Evolutionary conservation across 306 rosid genomes (phyloP).

Genomic region (Quercus rubra): DNA sequence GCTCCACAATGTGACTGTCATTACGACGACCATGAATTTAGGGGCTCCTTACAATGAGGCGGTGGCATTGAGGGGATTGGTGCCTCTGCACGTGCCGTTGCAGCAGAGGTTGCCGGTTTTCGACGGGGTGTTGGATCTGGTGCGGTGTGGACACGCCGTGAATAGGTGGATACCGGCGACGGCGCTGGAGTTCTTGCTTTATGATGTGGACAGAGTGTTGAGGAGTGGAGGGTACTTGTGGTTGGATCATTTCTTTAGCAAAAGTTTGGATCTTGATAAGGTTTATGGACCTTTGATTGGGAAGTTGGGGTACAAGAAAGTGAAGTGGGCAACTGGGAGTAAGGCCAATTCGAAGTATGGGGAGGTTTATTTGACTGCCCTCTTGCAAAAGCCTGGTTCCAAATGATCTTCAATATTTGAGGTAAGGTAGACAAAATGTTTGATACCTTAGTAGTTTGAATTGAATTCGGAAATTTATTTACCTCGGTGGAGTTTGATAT

Average conservation of each 20-base stretch:
- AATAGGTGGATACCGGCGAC: slow-evolving; percentile 87
- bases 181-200: slow-evolving; percentile 75
- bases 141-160: slow-evolving; percentile 92
- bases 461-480: neutral
- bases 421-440: slow-evolving; percentile 21
- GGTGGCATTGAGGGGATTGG: slow-evolving; percentile 73
- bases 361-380: slow-evolving; percentile 81
- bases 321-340: slow-evolving; percentile 81
- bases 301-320: slow-evolving; percentile 82
- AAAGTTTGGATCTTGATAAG: slow-evolving; percentile 67
- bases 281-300: slow-evolving; percentile 73
- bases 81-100: slow-evolving; percentile 87
- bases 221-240: slow-evolving; percentile 89
- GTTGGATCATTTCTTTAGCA: slow-evolving; percentile 89
- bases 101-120: slow-evolving; percentile 88
- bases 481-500: neutral
- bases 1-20: slow-evolving; percentile 62
- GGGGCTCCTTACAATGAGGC: slow-evolving; percentile 80
- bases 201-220: slow-evolving; percentile 79
- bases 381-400: slow-evolving; percentile 82
- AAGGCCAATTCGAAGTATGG: slow-evolving; percentile 72
- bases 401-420: slow-evolving; percentile 35
- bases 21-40: slow-evolving; percentile 83
- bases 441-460: neutral
- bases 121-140: slow-evolving; percentile 80